phyloP scores from a whole-genome alignment of 352 stramenopile species.

The Pythium guiyangense region DNA sequence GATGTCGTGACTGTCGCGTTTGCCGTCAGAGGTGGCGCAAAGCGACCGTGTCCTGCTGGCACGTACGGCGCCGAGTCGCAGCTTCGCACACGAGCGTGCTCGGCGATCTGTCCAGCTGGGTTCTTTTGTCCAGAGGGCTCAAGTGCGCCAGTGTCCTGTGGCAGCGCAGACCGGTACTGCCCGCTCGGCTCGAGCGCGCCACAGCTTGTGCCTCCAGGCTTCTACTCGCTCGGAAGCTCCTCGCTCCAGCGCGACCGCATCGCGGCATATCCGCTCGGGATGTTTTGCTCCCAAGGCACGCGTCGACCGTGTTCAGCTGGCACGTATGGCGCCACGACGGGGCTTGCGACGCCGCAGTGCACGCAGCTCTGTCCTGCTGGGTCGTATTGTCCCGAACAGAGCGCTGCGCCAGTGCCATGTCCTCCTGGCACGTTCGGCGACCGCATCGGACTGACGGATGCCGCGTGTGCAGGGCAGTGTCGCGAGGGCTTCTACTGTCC shows the following conservation, averaged over 20 bases:
- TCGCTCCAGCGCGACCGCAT: conserved; percentile 22
- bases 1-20: too few relatives aligned
- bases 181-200: conserved; percentile 36
- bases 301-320: conserved; percentile 42
- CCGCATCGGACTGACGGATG: conserved; percentile 23
- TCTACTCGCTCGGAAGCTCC: conserved; percentile 38
- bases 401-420: conserved; percentile 23
- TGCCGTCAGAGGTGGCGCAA: conserved; percentile 24
- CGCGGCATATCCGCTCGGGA: conserved; percentile 39
- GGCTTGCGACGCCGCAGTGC: conserved; percentile 27
- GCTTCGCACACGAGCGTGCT: conserved; percentile 41
- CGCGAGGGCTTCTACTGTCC: conserved; percentile 59
- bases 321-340: conserved; percentile 30
- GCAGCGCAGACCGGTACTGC: conserved; percentile 42
- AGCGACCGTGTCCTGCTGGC: conserved; percentile 44
- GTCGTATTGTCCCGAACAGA: conserved; percentile 49
- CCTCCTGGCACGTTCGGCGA: conserved; percentile 57
- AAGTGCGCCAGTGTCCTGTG: conserved; percentile 34
- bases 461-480: conserved; percentile 56
- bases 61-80: conserved; percentile 45
- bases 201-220: conserved; percentile 22
- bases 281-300: conserved; percentile 51
- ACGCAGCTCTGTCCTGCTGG: conserved; percentile 47
- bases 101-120: conserved; percentile 49
- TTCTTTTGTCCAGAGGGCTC: conserved; percentile 56